Percentiles rank a stretch among this genome's conserved stretches.
These are phyloP conservation scores for Penicillium pulvis DNA, from an alignment of 495 filamentous ascomycete species.

Conservation along the genomic window DNA sequence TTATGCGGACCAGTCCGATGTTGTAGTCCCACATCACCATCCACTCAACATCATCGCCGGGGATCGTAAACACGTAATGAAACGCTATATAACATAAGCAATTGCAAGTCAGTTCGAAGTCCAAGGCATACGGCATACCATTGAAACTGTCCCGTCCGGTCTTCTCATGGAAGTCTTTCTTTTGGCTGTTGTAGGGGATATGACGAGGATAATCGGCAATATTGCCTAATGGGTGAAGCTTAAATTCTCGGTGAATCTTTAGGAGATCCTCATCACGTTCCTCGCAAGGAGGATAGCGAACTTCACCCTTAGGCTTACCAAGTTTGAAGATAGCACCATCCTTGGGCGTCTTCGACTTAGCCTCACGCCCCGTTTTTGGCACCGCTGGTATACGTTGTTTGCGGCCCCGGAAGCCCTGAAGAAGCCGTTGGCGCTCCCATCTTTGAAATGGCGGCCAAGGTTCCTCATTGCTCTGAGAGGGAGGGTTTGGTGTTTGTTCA, in stretches of 20 bases:
- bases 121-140: slow-evolving; percentile 64
- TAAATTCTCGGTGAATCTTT: slow-evolving; percentile 58
- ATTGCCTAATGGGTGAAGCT: slow-evolving; percentile 65
- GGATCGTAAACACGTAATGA: slow-evolving; percentile 82
- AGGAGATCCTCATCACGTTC: slow-evolving; percentile 55
- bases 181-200: slow-evolving; percentile 92
- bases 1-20: slow-evolving; percentile 91
- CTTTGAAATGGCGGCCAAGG: too few species aligned
- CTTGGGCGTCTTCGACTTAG: slow-evolving; percentile 57
- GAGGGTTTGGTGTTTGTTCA: slow-evolving; percentile 4
- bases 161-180: slow-evolving; percentile 80
- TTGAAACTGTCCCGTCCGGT: slow-evolving; percentile 88
- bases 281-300: slow-evolving; percentile 72
- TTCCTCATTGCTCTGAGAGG: not conserved
- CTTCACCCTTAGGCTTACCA: slow-evolving; percentile 58
- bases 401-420: too few species aligned
- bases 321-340: slow-evolving; percentile 60
- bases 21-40: slow-evolving; percentile 97
- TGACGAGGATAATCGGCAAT: slow-evolving; percentile 71
- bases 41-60: slow-evolving; percentile 66
- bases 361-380: slow-evolving; percentile 20
- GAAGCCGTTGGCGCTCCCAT: too few species aligned
- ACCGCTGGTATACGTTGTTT: not conserved
- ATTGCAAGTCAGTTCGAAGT: not conserved
- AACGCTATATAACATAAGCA: slow-evolving; percentile 61